Evolutionary conservation across 257 asterid genomes (phyloP).

Genomic region (Primulina eburnea): DNA sequence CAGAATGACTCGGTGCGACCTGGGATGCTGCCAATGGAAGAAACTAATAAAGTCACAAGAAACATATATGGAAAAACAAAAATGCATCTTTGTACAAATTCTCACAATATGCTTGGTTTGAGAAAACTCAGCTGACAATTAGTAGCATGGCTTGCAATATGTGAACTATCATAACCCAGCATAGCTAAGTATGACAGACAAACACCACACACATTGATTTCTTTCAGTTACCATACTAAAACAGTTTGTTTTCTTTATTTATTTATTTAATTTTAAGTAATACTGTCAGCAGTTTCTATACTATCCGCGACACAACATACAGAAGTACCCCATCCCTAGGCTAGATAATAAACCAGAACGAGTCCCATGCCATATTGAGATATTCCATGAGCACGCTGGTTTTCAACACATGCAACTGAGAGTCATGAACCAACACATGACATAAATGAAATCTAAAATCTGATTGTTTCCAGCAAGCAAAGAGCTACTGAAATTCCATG

Average conservation of each 20-base stretch:
- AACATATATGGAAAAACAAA: background rate
- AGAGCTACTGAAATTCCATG: too few species aligned
- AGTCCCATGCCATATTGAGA: background rate
- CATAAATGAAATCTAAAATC: background rate
- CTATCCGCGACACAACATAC: background rate
- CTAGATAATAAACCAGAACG: background rate
- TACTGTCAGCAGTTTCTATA: background rate
- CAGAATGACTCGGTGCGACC: constrained; percentile 37
- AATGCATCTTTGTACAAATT: background rate
- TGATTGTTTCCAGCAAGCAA: too few species aligned
- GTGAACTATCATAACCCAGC: background rate
- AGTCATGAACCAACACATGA: background rate
- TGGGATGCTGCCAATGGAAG: constrained; percentile 30
- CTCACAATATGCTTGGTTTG: background rate
- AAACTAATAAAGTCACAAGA: background rate
- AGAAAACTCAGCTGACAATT: background rate
- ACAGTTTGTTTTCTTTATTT: too few species aligned
- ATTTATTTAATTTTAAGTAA: too few species aligned
- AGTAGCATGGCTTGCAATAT: background rate
- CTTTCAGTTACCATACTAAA: background rate
- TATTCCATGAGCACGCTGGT: background rate
- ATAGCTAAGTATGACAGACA: background rate
- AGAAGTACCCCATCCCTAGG: too few species aligned
- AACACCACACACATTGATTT: background rate
- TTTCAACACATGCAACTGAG: background rate